Percentiles rank a stretch among this genome's conserved stretches.
Conservation (phyloP, 768 basidiomycete species). For the Rhizopogon rudus region DNA sequence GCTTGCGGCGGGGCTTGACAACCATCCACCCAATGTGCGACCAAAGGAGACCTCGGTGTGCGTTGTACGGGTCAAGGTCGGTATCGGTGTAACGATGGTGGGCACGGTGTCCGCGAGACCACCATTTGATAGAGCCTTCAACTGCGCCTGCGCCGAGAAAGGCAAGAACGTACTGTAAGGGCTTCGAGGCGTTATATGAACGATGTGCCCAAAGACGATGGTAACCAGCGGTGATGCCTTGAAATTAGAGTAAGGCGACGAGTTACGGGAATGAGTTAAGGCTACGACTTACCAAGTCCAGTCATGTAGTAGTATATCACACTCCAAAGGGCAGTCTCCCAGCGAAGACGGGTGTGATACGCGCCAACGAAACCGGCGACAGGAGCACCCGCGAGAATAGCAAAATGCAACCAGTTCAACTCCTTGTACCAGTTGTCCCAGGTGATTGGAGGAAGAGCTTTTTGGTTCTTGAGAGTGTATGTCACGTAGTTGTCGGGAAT, state of each 20-base stretch:
- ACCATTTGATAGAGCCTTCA: constrained; percentile 98
- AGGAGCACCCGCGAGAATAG: constrained; percentile 72
- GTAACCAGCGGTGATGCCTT: constrained; percentile 89
- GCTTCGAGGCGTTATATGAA: constrained; percentile 85
- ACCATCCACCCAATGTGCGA: constrained; percentile 94
- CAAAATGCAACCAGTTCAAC: constrained; percentile 73
- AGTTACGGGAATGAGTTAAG: constrained; percentile 35
- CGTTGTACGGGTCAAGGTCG: constrained; percentile 93
- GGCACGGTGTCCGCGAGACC: constrained; percentile 96
- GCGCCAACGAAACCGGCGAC: constrained; percentile 70
- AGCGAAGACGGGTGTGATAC: constrained; percentile 55
- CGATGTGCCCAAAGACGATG: constrained; percentile 98
- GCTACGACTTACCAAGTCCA: constrained; percentile 63
- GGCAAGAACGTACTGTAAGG: constrained; percentile 83
- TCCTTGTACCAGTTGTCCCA: constrained; percentile 56
- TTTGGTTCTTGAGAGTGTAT: constrained; percentile 64
- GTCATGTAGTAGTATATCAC: constrained; percentile 73
- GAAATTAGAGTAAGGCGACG: constrained; percentile 17
- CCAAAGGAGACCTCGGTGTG: constrained; percentile 82
- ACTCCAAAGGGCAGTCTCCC: constrained; percentile 70
- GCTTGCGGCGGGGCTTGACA: constrained; percentile 82
- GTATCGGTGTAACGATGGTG: constrained; percentile 98
- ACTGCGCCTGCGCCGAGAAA: constrained; percentile 87
- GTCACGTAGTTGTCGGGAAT: constrained; percentile 84
- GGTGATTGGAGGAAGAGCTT: constrained; percentile 62